Evolutionary conservation across 2,329 filamentous ascomycete genomes (phyloP).

Genomic region (Uncinocarpus reesii): DNA sequence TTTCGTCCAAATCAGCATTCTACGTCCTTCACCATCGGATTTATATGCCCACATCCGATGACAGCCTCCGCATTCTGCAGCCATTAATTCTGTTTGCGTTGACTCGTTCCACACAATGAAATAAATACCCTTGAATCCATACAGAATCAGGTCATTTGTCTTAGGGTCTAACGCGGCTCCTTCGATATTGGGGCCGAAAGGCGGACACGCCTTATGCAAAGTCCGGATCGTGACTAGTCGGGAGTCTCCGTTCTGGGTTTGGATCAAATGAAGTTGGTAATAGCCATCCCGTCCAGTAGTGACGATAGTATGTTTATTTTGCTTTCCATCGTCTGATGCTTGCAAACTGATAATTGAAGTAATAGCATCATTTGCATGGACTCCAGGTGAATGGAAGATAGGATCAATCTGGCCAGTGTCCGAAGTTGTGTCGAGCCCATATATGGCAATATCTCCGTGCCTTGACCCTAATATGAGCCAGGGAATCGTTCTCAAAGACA

Average conservation of each 20-base stretch:
- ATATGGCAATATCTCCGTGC: slow-evolving; percentile 45
- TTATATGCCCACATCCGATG: slow-evolving; percentile 64
- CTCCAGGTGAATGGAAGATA: slow-evolving; percentile 17
- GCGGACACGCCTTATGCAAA: slow-evolving; percentile 57
- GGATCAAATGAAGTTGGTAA: slow-evolving; percentile 53
- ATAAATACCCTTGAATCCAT: slow-evolving; percentile 68
- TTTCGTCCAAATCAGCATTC: slow-evolving; percentile 65
- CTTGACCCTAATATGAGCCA: slow-evolving; percentile 47
- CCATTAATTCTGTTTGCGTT: slow-evolving; percentile 56
- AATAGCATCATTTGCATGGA: slow-evolving; percentile 53
- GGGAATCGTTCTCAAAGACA: slow-evolving; percentile 24
- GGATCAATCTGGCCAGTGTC: slow-evolving; percentile 2
- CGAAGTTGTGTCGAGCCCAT: slow-evolving; percentile 22
- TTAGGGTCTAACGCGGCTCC: slow-evolving; percentile 51
- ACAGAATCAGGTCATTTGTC: slow-evolving; percentile 54
- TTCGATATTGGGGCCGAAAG: slow-evolving; percentile 68
- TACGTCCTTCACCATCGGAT: slow-evolving; percentile 28
- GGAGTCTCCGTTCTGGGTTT: slow-evolving; percentile 20
- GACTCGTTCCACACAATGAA: slow-evolving; percentile 78
- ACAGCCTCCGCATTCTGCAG: slow-evolving; percentile 71
- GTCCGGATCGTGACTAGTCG: slow-evolving; percentile 35
- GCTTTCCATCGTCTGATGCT: not conserved
- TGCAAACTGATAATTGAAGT: slow-evolving; percentile 46
- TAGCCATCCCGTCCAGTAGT: slow-evolving; percentile 68
- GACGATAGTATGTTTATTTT: slow-evolving; percentile 41